A percentile compares a stretch with the other conserved stretches of the same genome.
Conservation (phyloP, 371 early-diverging fungal species). For the Haplosporangium sp. region DNA sequence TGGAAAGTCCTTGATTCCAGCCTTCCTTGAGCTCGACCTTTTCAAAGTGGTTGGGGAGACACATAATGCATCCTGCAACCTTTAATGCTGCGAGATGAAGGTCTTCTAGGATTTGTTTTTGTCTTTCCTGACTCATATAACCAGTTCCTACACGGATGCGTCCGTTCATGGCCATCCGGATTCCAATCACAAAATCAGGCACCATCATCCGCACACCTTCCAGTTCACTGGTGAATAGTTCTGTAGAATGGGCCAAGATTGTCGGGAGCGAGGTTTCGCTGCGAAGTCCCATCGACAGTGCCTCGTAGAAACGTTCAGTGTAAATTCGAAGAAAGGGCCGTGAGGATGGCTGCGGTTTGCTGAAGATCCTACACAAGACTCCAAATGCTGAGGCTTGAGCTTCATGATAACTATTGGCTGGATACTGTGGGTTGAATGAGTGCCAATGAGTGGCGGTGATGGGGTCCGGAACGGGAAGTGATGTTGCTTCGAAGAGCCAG, state of each 20-base stretch:
- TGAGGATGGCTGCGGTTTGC: slow-evolving; percentile 66
- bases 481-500: slow-evolving; percentile 77
- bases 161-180: slow-evolving; percentile 75
- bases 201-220: slow-evolving; percentile 79
- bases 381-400: slow-evolving; percentile 80
- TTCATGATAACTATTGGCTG: slow-evolving; percentile 54
- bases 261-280: slow-evolving; percentile 74
- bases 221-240: slow-evolving; percentile 74
- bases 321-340: slow-evolving; percentile 69
- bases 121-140: slow-evolving; percentile 44
- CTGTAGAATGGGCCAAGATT: slow-evolving; percentile 69
- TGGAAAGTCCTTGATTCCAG: slow-evolving; percentile 64
- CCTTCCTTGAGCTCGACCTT: slow-evolving; percentile 65
- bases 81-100: slow-evolving; percentile 75
- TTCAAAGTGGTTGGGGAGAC: slow-evolving; percentile 80
- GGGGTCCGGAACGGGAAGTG: slow-evolving; percentile 26
- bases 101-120: slow-evolving; percentile 68
- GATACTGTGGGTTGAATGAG: slow-evolving; percentile 31
- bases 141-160: slow-evolving; percentile 49
- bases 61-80: slow-evolving; percentile 74
- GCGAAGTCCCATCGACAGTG: slow-evolving; percentile 67
- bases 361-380: slow-evolving; percentile 78
- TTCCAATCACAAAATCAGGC: slow-evolving; percentile 77
- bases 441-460: slow-evolving; percentile 49
- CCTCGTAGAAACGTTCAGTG: slow-evolving; percentile 79